Evolutionary conservation across 352 stramenopile species (phyloP), one percentile per base, ranked within the genome.

Genomic region (Phytophthora constricta): DNA sequence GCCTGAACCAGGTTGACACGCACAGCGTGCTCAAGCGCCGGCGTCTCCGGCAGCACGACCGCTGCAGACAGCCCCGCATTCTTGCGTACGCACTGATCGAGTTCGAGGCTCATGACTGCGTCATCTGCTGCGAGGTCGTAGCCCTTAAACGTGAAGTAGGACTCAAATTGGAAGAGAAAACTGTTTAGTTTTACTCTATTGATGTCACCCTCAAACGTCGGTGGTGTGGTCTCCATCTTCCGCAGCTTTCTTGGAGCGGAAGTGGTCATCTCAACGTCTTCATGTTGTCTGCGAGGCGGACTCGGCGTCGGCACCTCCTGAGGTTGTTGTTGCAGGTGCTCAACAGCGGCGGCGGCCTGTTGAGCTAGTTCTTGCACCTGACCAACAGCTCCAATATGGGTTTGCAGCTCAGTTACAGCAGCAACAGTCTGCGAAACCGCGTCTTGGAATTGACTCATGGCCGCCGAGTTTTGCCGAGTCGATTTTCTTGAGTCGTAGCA

Each of bases 81-180:
- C 37, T 45, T 45, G 9, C 16, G 8, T 5, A 45, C 37, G 17
- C 20, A 33, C 33, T 31, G 13, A 16, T 4, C 25, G 8, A 31
- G 14, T 22, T 22, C 47, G 13, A 3, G 47, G 23, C 20, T 22
- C 16, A 22, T 5, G 16, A 2, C 19, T 37, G 4, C 31, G 23
- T 20, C 37, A 20, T 45, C 37, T 5, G 9, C 17, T 4, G 7
- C 37, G 9, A 45, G 16, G 37, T 16, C 37, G 37, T 45, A 45
- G 13, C 56, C 56, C 17, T 63, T 63, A 17, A 55, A 46, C 2
- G 11, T 31, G n/a, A 56, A 63, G 28, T 63, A 63, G 19, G 43
- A 50, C 56, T 63, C 56, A 5, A 63, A 63, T 16, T 63, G 43
- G 8, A 63, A 56, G 13, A 39, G 17, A 16, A 58, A 58, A 16